Conservation (phyloP, 75 land plant species). For the Isoetes taiwanensis region DNA sequence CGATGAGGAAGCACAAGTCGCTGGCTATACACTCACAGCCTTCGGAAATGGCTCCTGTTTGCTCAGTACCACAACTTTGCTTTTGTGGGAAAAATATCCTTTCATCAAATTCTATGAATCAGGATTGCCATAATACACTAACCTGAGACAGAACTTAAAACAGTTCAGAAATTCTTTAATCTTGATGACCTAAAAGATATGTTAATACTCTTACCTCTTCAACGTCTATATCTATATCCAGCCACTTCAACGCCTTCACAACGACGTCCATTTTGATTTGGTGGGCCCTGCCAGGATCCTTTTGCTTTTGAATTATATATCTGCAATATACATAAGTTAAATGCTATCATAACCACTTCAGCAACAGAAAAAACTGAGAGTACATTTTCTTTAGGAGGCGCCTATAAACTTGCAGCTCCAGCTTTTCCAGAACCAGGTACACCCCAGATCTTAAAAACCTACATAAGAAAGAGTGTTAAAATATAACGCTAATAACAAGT, state of each 20-base stretch:
- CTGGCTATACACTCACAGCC: slow-evolving; percentile 58
- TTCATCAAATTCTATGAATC: slow-evolving; percentile 78
- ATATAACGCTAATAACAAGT: background rate
- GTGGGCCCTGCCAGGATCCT: slow-evolving; percentile 90
- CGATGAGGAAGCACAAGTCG: slow-evolving; percentile 18
- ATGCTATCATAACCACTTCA: too few relatives aligned
- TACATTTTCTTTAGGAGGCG: slow-evolving; percentile 92
- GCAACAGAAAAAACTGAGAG: too few relatives aligned
- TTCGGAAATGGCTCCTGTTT: slow-evolving; percentile 97
- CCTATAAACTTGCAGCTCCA: slow-evolving; percentile 93
- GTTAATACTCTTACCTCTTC: slow-evolving; percentile 89
- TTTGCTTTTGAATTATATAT: slow-evolving; percentile 84
- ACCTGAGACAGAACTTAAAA: slow-evolving; percentile 72
- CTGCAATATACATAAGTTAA: too few relatives aligned
- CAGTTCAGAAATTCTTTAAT: too few relatives aligned
- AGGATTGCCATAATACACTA: slow-evolving; percentile 81
- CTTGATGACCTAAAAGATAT: too few relatives aligned
- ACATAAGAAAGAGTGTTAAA: background rate
- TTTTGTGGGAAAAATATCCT: slow-evolving; percentile 98
- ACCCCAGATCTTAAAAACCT: slow-evolving; percentile 97
- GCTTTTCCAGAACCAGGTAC: slow-evolving; percentile 93
- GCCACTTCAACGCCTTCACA: slow-evolving; percentile 92
- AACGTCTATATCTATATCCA: slow-evolving; percentile 81
- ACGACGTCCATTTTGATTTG: slow-evolving; percentile 83
- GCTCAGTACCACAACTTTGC: slow-evolving; percentile 91